Evolutionary conservation across 2,329 filamentous ascomycete genomes (phyloP).

Genomic region (Paecilomyces sp.): DNA sequence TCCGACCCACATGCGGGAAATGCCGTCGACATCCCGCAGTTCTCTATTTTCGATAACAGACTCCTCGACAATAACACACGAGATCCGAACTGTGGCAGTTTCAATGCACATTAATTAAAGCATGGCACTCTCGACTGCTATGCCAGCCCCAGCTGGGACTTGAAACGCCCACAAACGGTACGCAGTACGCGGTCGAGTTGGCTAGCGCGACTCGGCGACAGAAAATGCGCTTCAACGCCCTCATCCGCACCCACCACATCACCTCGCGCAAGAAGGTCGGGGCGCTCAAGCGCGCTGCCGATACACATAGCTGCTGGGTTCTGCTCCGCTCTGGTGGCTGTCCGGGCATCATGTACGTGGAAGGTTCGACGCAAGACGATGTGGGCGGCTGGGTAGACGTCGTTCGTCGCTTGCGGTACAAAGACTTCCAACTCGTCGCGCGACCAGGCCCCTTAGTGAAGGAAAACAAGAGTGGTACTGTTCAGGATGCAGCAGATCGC

Average conservation of each 20-base stretch:
- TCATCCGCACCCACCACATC: conserved; percentile 75
- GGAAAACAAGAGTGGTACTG: conserved; percentile 4
- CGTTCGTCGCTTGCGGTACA: conserved; percentile 62
- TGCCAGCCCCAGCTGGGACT: not conserved
- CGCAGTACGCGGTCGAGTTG: not conserved
- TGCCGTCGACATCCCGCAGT: not conserved
- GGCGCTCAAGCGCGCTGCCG: conserved; percentile 57
- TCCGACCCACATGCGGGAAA: not conserved
- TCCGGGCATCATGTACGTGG: conserved; percentile 74
- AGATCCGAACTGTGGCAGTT: not conserved
- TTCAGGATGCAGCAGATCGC: conserved; percentile 1
- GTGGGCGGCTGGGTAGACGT: conserved; percentile 58
- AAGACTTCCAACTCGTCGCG: conserved; percentile 60
- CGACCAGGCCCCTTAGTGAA: conserved; percentile 39
- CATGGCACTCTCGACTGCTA: not conserved
- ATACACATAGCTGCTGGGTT: conserved; percentile 54
- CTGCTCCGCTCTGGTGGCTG: conserved; percentile 60
- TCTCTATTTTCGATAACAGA: not conserved
- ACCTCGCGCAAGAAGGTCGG: conserved; percentile 69
- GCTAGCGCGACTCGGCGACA: not conserved
- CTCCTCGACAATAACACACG: not conserved
- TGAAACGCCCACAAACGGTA: not conserved
- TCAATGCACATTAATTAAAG: not conserved
- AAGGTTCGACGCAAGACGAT: conserved; percentile 46
- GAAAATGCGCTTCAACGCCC: conserved; percentile 43